These are phyloP conservation scores for Colletotrichum orbiculare DNA, from an alignment of 2,329 filamentous ascomycete species.

Conservation along the genomic window DNA sequence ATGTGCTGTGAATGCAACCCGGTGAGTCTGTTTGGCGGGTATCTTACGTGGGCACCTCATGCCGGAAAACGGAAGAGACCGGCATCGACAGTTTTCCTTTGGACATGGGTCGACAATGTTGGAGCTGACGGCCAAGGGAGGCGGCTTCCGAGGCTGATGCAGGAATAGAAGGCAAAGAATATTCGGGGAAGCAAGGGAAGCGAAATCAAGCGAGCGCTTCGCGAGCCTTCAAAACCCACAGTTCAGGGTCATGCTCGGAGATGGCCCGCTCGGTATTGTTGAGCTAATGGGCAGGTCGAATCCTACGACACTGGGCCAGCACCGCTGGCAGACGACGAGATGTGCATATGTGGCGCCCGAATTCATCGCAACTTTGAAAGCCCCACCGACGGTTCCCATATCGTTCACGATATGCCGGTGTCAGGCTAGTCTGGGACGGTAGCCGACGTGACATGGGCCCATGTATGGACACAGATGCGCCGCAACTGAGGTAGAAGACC, in stretches of 20 bases:
- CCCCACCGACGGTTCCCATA: constrained; percentile 13
- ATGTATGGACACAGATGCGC: constrained; percentile 23
- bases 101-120: constrained; percentile 12
- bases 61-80: constrained; percentile 5
- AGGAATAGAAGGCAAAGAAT: constrained; percentile 33
- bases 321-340: not conserved
- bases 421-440: constrained; percentile 27
- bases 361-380: constrained; percentile 30
- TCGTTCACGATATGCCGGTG: constrained; percentile 27
- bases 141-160: constrained; percentile 9
- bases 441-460: constrained; percentile 29
- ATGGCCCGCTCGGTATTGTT: constrained; percentile 30
- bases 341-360: constrained; percentile 19
- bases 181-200: constrained; percentile 30
- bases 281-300: not conserved
- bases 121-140: constrained; percentile 9
- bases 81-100: constrained; percentile 17
- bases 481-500: constrained; percentile 22
- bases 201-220: constrained; percentile 18
- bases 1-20: constrained; percentile 23
- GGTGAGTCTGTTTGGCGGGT: constrained; percentile 32
- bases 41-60: constrained; percentile 10
- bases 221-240: constrained; percentile 13
- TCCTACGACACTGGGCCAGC: not conserved
- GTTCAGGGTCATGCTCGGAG: constrained; percentile 18